Percentiles rank a stretch among this genome's conserved stretches.
Conservation (phyloP, 129 eudicot genomes). For the Sambucus nigra region DNA sequence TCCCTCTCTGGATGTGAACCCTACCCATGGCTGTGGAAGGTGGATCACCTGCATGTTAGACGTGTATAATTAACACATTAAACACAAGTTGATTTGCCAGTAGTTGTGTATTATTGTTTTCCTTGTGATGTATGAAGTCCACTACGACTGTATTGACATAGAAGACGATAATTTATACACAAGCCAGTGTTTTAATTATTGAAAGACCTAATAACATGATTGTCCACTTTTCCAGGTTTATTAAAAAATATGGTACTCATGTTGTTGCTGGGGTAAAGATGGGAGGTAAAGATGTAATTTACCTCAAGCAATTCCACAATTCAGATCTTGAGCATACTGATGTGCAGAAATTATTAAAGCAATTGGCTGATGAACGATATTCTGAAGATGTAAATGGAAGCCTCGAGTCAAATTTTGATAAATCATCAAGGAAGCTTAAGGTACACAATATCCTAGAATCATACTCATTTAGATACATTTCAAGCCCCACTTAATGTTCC, state of each 20-base stretch:
- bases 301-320: slow-evolving; percentile 6
- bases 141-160: too few relatives aligned
- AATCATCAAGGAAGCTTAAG: slow-evolving; percentile 40
- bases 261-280: neutral
- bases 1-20: too few relatives aligned
- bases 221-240: neutral
- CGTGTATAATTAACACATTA: too few relatives aligned
- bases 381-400: slow-evolving; percentile 10
- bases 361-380: slow-evolving; percentile 15
- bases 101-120: too few relatives aligned
- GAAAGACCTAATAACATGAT: neutral
- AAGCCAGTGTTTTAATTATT: too few relatives aligned
- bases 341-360: slow-evolving; percentile 8
- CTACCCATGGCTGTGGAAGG: too few relatives aligned
- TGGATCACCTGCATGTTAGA: too few relatives aligned
- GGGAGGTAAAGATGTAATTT: slow-evolving; percentile 2
- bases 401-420: slow-evolving; percentile 27
- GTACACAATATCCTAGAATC: slow-evolving; percentile 17
- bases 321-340: slow-evolving; percentile 10
- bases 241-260: neutral
- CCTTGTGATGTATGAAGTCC: too few relatives aligned
- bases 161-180: too few relatives aligned
- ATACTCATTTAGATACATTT: neutral
- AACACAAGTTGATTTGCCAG: too few relatives aligned
- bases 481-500: too few relatives aligned